Evolutionary conservation across 208 protist species (phyloP).

Genomic region (Leishmania tarentolae): DNA sequence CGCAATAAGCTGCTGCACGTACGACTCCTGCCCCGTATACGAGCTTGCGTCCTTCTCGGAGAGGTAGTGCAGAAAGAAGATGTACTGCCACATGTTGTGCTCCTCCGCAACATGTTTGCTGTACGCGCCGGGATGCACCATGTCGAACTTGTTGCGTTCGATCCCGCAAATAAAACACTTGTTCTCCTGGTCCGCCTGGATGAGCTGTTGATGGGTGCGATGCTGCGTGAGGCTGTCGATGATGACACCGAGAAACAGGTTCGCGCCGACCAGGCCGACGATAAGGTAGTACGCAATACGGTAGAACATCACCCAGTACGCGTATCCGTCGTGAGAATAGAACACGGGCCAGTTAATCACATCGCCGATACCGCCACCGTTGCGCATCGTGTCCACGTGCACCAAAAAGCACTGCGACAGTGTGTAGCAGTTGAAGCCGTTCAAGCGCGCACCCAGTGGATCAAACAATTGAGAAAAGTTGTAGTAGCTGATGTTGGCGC

Average conservation of each 20-base stretch:
- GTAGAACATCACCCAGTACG: constrained; percentile 91
- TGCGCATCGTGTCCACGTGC: constrained; percentile 74
- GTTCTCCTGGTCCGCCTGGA: constrained; percentile 74
- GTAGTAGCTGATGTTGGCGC: constrained; percentile 63
- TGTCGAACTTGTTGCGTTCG: constrained; percentile 81
- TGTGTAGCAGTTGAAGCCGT: constrained; percentile 78
- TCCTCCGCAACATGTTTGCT: constrained; percentile 83
- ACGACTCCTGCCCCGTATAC: constrained; percentile 85
- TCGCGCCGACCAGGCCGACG: constrained; percentile 76
- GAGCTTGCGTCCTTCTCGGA: constrained; percentile 58
- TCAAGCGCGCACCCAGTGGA: constrained; percentile 36
- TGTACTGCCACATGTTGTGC: constrained; percentile 96
- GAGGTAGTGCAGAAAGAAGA: constrained; percentile 92
- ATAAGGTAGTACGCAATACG: constrained; percentile 86
- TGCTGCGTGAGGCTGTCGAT: constrained; percentile 90
- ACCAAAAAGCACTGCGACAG: constrained; percentile 80
- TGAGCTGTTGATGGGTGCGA: constrained; percentile 64
- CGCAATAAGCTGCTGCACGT: constrained; percentile 56
- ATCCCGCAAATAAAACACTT: constrained; percentile 95
- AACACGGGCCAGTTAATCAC: constrained; percentile 60
- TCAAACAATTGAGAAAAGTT: constrained; percentile 61
- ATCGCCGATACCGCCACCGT: constrained; percentile 78
- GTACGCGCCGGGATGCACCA: constrained; percentile 70
- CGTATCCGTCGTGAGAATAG: constrained; percentile 54
- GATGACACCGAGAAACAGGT: constrained; percentile 96